A percentile compares a stretch with the other conserved stretches of the same genome.
Conservation (phyloP, 768 basidiomycete genomes). For the Podaxis rugospora region DNA sequence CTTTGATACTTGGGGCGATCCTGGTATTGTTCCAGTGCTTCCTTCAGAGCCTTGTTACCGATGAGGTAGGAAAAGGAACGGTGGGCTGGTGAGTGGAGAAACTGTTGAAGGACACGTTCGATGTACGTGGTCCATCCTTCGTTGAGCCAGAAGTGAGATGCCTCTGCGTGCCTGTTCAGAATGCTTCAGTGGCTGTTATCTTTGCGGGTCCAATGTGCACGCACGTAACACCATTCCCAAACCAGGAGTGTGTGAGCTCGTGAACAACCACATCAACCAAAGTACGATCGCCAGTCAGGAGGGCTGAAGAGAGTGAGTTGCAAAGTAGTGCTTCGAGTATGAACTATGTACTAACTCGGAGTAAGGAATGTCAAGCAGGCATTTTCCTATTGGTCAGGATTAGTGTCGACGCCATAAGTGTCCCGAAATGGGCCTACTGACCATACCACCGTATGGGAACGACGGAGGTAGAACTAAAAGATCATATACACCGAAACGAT, state of each 20-base stretch:
- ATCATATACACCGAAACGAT: slow-evolving; percentile 87
- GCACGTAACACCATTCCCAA: slow-evolving; percentile 85
- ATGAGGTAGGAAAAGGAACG: slow-evolving; percentile 80
- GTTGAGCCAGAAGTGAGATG: slow-evolving; percentile 85
- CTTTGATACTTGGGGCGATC: slow-evolving; percentile 71
- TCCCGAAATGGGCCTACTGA: slow-evolving; percentile 23
- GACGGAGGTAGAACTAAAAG: slow-evolving; percentile 84
- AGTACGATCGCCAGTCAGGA: slow-evolving; percentile 82
- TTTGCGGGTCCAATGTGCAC: slow-evolving; percentile 10
- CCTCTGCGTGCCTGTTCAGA: slow-evolving; percentile 52
- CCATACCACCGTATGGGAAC: slow-evolving; percentile 93
- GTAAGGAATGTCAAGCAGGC: slow-evolving; percentile 86
- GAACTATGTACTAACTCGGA: slow-evolving; percentile 52
- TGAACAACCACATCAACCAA: slow-evolving; percentile 89
- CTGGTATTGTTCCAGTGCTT: slow-evolving; percentile 60
- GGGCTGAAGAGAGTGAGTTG: slow-evolving; percentile 35
- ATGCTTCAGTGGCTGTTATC: neutral
- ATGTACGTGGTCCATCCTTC: slow-evolving; percentile 95
- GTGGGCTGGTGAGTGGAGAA: slow-evolving; percentile 67
- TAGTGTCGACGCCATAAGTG: neutral
- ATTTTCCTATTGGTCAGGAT: slow-evolving; percentile 61
- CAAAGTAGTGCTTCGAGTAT: too few relatives aligned
- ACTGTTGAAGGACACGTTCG: slow-evolving; percentile 73
- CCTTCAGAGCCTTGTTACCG: slow-evolving; percentile 67
- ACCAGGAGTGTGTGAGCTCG: slow-evolving; percentile 85